Evolutionary conservation across 208 protist species (phyloP), one percentile per base, ranked within the genome.

Genomic region (Leishmania tropica): DNA sequence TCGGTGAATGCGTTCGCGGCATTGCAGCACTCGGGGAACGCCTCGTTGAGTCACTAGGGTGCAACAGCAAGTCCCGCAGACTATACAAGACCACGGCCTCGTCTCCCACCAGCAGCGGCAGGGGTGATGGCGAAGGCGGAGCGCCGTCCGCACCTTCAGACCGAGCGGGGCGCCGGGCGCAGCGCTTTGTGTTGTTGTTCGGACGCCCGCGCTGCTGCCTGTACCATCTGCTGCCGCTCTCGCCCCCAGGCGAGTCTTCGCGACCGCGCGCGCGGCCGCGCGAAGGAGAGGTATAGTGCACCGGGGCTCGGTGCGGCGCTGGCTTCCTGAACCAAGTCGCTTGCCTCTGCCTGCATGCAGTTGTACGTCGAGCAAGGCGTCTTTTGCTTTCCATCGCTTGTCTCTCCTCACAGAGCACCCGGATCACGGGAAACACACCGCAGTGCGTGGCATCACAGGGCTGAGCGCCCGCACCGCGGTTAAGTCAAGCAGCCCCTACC

Each of bases 111-210:
- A 76, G 31, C 47, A n/a, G 48, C 48, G 31, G 51, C 40, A 3
- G 31, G 0, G 72, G 24, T 15, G 48, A 40, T 40, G 5, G 37
- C 28, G n/a, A 19, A 11, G n/a, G 3, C 0, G n/a, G 48, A 24
- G 51, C 72, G 31, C 31, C 51, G 15, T 6, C 28, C 48, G 5
- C 76, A 17, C n/a, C 51, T 21, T 19, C 56, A 0, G 75, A 56
- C 19, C 74, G 53, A 53, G 40, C 75, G 24, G n/a, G 81, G 74
- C 83, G 74, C 5, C 83, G 86, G 3, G 71, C 76, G 35, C 76
- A 42, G 10, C 85, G 78, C n/a, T 42, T 84, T 7, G 76, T 42
- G 24, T 65, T 85, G 28, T 72, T 89, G 58, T 89, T 89, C 70
- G 86, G 86, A 35, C 45, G 24, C 2, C 74, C 76, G 31, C 76